Evolutionary conservation across 306 rosid species (phyloP), one percentile per base, ranked within the genome.

Genomic region (Delonix regia): DNA sequence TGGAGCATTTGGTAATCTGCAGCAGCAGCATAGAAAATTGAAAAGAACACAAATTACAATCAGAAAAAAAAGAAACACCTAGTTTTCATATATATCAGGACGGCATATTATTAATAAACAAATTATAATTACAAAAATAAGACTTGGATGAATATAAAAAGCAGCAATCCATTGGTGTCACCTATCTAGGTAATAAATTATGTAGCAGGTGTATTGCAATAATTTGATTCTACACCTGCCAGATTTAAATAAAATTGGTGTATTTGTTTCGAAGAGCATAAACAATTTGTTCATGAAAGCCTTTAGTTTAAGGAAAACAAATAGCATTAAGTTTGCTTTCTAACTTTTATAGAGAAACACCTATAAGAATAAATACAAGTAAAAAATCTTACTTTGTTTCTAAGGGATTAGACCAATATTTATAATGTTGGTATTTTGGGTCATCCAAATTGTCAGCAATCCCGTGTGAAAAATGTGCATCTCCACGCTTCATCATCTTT

Each of bases 351-450:
- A 59, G 66, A 71, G 22, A 47, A 67, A 7, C 74, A 9, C 57
- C 11, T 24, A 7, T 13, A 42, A 45, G 25, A 57, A 72, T 12
- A 61, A 60, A 45, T 75, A 59, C 28, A 62, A 67, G 33, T 28
- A 61, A 78, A 79, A 78, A 80, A 63, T 16, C 92, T 88, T 83
- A 87, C 97, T 56, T 88, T 75, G 97, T 89, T 90, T 92, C 97
- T 57, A 92, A 80, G 36, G 97, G 97, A 74, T 88, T 92, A 28
- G 97, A 92, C 97, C 97, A 92, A 69, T 89, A 92, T 81, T 87
- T 92, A 82, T 88, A 90, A 82, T 92, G 94, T 44, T 88, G 67
- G 80, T 92, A 92, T 86, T 86, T 89, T 12, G 84, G 81, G 78
- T 92, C 94, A 69, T 88, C 91, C 85, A 92, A 85, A 87, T 92